Conservation (phyloP, 441 rosid genomes). For the Pelargonium citronellum region DNA sequence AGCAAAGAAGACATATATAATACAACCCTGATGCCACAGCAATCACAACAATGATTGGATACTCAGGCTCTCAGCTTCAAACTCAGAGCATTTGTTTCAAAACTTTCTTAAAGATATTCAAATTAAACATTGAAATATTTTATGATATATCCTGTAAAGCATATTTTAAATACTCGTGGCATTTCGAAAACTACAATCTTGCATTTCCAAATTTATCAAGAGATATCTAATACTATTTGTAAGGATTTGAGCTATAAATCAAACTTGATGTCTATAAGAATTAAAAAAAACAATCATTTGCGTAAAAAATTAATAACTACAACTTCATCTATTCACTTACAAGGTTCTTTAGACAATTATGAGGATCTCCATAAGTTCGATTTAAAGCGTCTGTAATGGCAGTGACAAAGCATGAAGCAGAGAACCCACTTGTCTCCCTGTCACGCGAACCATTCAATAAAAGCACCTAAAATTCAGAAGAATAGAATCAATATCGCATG, state of each 20-base stretch:
- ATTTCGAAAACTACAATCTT: neutral
- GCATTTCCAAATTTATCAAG: neutral
- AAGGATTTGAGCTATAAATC: neutral
- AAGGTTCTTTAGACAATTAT: conserved; percentile 49
- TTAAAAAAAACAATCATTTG: neutral
- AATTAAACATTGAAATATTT: too few relatives aligned
- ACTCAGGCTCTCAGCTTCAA: too few relatives aligned
- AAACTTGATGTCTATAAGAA: neutral
- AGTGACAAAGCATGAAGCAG: conserved; percentile 74
- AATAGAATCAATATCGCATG: conserved; percentile 13
- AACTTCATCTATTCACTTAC: conserved; percentile 41
- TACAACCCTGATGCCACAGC: too few relatives aligned
- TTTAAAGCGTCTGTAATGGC: conserved; percentile 80
- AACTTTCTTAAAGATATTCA: too few relatives aligned
- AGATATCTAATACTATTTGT: too few relatives aligned
- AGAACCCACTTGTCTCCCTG: conserved; percentile 71
- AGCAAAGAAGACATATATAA: too few relatives aligned
- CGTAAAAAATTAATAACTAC: neutral
- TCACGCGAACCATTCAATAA: conserved; percentile 74
- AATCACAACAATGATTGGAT: too few relatives aligned
- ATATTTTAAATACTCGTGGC: too few relatives aligned
- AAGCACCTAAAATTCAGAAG: conserved; percentile 46
- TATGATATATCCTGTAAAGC: too few relatives aligned
- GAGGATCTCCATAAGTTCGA: conserved; percentile 68
- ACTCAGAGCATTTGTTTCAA: too few relatives aligned